Base-by-base conservation (phyloP, 331 rosid genomes). In the Rhamnella rubrinervis region DNA sequence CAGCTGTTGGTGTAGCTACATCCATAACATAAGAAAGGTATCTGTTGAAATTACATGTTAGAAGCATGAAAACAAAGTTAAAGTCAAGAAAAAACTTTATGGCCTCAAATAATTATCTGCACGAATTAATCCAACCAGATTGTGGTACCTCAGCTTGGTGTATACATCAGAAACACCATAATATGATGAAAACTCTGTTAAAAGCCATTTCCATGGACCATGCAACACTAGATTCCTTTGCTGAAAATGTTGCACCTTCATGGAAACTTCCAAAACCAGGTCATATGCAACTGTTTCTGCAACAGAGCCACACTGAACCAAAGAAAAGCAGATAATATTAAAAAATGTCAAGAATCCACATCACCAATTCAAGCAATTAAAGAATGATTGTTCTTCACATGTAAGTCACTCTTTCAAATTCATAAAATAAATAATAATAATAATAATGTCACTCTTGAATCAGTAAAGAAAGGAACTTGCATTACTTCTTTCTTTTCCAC, bases 221-320 rank as follows among this genome's bases (percentile, higher is more conserved):
- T 83, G 85, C 74, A 95, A 65, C 68, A 85, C 64, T 70, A 95
- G 81, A 66, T 84, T 95, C 77, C 99, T 86, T 69, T 91, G 96
- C 62, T 85, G 96, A 75, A 95, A 95, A 75, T 87, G 88, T 75
- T 86, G 97, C 70, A 82, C 79, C 83, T 95, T 95, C 99, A 95
- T 95, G 70, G 96, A 88, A 77, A 89, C 96, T 78, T 91, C 99
- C 64, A 95, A 77, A 63, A 86, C 96, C 6, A 95, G 38, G 80
- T 95, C 99, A 74, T 95, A 95, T 16, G 97, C 99, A 56, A 91
- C 99, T 2, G 99, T 95, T 83, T 95, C 99, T 53, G 96, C 97
- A 19, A 95, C 99, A 55, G 93, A 84, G 62, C 96, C 99, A 68
- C 87, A 91, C 99, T 95, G 75, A 41, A 19, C 62, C 28, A 11